Base-by-base conservation (phyloP, 345 rosid genomes). In the Turnera subulata region DNA sequence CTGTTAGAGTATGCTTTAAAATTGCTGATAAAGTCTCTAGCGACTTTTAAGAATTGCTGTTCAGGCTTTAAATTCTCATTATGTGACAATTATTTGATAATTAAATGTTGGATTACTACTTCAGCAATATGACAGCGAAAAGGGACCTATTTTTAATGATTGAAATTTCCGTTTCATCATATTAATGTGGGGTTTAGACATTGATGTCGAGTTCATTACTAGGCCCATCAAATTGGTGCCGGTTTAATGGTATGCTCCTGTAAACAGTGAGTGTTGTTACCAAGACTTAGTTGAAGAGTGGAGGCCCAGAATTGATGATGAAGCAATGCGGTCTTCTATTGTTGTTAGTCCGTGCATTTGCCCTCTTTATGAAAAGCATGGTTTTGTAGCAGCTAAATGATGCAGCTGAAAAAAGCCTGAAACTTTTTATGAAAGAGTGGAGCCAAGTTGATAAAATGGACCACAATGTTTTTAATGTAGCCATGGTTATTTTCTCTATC, bases 161-260 rank as follows among this genome's bases (percentile, higher is more conserved):
- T 29, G 35, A n/a, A 29, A 3, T 8, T 3, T 29, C 35, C 8
- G 4, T 29, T 29, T 29, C 35, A 29, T 29, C 4, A 29, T 29
- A 29, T 8, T 4, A 8, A 29, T 29, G 35, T 29, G 35, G 8
- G 1, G 21, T 1, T 24, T 7, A 14, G 33, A 40, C 65, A 55
- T 62, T 58, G 51, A 50, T 64, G 60, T 64, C n/a, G 53, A 52
- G 13, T 56, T 54, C 65, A 33, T 50, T 38, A 2, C 44, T 17
- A 16, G 68, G 49, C 19, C 66, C 55, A 32, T 14, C 48, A 48
- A 29, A 20, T 37, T 22, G 26, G 56, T 63, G 69, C 19, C 40
- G 15, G 25, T 48, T 60, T 11, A 62, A 53, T 53, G 47, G 43
- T n/a, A 62, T 55, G 43, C 47, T 37, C 48, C 18, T 20, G 37